phyloP scores from a whole-genome alignment of 2,329 filamentous ascomycete species.

The Aspergillus pseudotamarii region DNA sequence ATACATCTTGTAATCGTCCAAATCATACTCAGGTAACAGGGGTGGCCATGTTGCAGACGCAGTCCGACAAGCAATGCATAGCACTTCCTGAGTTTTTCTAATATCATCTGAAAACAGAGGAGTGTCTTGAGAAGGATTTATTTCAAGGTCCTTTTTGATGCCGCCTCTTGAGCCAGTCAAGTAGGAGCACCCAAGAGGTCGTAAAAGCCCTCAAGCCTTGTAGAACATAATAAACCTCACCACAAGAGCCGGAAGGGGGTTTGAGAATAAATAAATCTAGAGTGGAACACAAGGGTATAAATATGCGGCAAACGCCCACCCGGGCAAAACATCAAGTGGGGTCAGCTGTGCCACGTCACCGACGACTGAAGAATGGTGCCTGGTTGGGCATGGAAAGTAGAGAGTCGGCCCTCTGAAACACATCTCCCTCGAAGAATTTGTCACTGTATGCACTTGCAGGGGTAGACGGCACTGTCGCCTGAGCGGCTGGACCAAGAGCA shows the following conservation, averaged over 20 bases:
- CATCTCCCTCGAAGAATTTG: conserved; percentile 52
- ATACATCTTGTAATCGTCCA: conserved; percentile 9
- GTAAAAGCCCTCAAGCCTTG: background rate
- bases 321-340: background rate
- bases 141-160: background rate
- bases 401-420: conserved; percentile 53
- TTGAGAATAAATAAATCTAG: background rate
- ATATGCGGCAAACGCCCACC: background rate
- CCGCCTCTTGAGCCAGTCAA: conserved; percentile 4
- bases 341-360: conserved; percentile 25
- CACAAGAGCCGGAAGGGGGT: too few species aligned
- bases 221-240: background rate
- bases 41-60: background rate
- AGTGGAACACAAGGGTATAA: background rate
- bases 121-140: background rate
- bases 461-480: conserved; percentile 78
- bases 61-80: background rate
- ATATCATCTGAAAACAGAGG: background rate
- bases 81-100: background rate
- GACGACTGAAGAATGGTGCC: conserved; percentile 44
- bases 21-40: conserved; percentile 1
- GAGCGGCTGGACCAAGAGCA: conserved; percentile 83
- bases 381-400: conserved; percentile 49
- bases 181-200: background rate
- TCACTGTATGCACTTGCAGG: conserved; percentile 52